phyloP scores from a whole-genome alignment of 2,329 filamentous ascomycete genomes.

The Ophiostoma australiae region DNA sequence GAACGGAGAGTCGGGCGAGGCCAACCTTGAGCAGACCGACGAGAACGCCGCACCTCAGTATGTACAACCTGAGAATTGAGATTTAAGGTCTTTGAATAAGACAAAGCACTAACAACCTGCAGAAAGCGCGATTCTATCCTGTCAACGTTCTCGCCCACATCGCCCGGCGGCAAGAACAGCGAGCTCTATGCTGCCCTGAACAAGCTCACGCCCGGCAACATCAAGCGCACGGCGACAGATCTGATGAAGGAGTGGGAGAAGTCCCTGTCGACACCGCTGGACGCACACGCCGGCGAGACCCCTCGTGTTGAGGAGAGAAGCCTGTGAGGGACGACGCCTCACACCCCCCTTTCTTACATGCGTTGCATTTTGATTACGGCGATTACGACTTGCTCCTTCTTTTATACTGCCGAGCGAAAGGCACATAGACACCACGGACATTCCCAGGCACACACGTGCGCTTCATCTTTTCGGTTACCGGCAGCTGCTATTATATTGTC shows the following conservation, averaged over 20 bases:
- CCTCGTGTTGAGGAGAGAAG: slow-evolving; percentile 8
- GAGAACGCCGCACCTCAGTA: slow-evolving; percentile 47
- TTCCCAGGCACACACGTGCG: not conserved
- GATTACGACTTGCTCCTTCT: slow-evolving; percentile 4
- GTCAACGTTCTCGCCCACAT: slow-evolving; percentile 23
- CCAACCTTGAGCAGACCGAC: slow-evolving; percentile 43
- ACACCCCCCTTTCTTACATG: not conserved
- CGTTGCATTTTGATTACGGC: slow-evolving; percentile 12
- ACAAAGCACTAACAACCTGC: not conserved
- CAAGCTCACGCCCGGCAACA: slow-evolving; percentile 66
- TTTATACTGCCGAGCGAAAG: not conserved
- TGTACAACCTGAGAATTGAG: not conserved
- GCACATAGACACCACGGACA: not conserved
- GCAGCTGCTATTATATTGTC: slow-evolving; percentile 5
- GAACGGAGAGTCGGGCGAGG: slow-evolving; percentile 42
- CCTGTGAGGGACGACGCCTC: not conserved
- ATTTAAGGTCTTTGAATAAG: not conserved
- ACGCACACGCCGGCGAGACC: not conserved
- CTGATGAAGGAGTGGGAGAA: slow-evolving; percentile 91
- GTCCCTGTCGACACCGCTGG: slow-evolving; percentile 54
- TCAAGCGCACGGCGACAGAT: slow-evolving; percentile 77
- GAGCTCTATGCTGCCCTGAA: slow-evolving; percentile 55
- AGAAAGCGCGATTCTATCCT: slow-evolving; percentile 21
- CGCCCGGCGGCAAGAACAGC: slow-evolving; percentile 44
- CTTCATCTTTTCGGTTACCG: not conserved